Conservation (phyloP, 306 rosid species). For the Cajanus cajan region DNA sequence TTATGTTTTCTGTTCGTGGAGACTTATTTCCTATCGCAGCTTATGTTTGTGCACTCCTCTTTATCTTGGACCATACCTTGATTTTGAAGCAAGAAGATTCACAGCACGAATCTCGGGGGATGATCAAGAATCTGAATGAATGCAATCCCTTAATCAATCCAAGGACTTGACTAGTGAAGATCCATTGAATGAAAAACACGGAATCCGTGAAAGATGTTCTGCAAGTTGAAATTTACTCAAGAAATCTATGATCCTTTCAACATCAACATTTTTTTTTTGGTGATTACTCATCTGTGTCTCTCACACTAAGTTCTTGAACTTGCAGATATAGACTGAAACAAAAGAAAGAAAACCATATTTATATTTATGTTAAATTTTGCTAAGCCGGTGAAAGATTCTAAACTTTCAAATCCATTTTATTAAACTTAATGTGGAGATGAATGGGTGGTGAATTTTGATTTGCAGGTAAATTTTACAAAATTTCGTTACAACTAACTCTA, state of each 20-base stretch:
- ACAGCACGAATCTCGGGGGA: slow-evolving; percentile 64
- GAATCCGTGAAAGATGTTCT: neutral
- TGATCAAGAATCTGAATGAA: slow-evolving; percentile 51
- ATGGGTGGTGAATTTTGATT: neutral
- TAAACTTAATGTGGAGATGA: neutral
- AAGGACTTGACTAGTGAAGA: neutral
- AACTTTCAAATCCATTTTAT: neutral
- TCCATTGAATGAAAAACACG: neutral
- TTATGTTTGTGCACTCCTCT: neutral
- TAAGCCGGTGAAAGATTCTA: neutral
- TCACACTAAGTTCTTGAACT: neutral
- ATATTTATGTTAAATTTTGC: neutral
- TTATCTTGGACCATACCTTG: slow-evolving; percentile 64
- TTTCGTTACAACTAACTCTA: neutral
- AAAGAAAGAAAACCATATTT: neutral
- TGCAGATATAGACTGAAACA: neutral
- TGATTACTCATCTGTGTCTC: neutral
- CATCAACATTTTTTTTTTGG: neutral
- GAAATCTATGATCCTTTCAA: neutral
- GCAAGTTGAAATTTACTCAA: neutral
- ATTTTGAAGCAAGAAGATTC: slow-evolving; percentile 74
- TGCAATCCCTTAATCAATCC: slow-evolving; percentile 33
- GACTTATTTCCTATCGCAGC: neutral
- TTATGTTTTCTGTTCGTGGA: neutral
- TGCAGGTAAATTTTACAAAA: too few species aligned